These are phyloP conservation scores for Kwoniella heveanensis DNA, from an alignment of 768 basidiomycete genomes.

Conservation along the genomic window DNA sequence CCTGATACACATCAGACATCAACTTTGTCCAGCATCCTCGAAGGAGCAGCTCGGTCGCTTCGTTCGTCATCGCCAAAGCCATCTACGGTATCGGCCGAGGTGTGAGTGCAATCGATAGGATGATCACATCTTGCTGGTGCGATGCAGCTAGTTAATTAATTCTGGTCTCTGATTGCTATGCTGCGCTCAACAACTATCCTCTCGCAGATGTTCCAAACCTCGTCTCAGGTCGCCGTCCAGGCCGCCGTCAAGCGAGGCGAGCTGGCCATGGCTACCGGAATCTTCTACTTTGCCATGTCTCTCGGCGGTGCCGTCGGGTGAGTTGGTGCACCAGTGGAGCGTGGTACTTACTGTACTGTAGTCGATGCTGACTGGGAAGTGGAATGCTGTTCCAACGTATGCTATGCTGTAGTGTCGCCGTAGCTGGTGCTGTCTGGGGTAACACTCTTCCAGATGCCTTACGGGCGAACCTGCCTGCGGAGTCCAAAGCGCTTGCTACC, in stretches of 20 bases:
- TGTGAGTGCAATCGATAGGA: constrained; percentile 4
- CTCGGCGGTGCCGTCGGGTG: constrained; percentile 17
- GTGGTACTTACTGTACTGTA: too few relatives aligned
- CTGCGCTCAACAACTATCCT: too few relatives aligned
- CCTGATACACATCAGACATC: constrained; percentile 1
- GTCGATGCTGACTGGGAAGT: too few relatives aligned
- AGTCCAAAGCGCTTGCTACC: constrained; percentile 7
- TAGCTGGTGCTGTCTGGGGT: constrained; percentile 13
- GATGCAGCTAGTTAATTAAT: too few relatives aligned
- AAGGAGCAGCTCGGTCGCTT: constrained; percentile 13
- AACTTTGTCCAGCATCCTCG: constrained; percentile 16
- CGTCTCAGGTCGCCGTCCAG: constrained; percentile 13
- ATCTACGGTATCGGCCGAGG: constrained; percentile 18
- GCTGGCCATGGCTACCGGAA: constrained; percentile 14
- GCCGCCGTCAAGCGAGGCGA: constrained; percentile 16
- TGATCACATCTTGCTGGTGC: too few relatives aligned
- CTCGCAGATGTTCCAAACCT: constrained; percentile 18
- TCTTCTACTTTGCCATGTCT: constrained; percentile 20
- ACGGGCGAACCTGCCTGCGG: constrained; percentile 6
- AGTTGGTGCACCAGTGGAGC: too few relatives aligned
- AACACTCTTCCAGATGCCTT: constrained; percentile 8
- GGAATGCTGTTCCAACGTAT: not conserved
- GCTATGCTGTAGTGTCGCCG: constrained; percentile 1
- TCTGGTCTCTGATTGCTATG: too few relatives aligned
- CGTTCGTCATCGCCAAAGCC: constrained; percentile 16